These are phyloP conservation scores for Psidium guajava DNA, from an alignment of 345 rosid species.

Conservation along the genomic window DNA sequence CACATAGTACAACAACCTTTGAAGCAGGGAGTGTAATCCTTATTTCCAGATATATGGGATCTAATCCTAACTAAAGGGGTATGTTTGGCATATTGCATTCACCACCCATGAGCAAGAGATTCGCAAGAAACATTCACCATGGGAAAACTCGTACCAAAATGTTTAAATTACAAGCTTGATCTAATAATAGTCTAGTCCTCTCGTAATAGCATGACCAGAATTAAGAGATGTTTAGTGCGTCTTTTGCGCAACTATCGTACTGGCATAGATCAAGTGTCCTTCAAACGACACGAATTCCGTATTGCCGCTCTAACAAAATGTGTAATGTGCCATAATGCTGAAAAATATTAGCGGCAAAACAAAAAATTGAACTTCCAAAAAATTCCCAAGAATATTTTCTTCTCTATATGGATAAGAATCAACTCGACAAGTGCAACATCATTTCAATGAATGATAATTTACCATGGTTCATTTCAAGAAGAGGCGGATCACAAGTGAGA, in stretches of 20 bases:
- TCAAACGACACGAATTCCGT: background rate
- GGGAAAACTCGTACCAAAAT: background rate
- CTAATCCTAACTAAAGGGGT: background rate
- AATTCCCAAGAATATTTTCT: background rate
- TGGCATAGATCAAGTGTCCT: background rate
- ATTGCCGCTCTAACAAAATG: background rate
- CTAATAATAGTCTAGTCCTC: background rate
- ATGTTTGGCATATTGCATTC: background rate
- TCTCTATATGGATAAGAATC: background rate
- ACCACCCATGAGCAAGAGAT: background rate
- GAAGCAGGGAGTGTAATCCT: background rate
- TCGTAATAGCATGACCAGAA: background rate
- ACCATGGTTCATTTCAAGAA: background rate
- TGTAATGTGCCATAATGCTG: background rate
- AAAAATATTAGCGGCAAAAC: background rate
- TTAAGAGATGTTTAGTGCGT: background rate
- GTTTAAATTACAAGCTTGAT: background rate
- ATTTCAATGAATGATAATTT: background rate
- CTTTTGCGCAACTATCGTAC: background rate
- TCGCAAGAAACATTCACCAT: background rate
- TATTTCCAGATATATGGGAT: background rate
- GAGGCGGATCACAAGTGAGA: background rate
- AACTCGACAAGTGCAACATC: background rate
- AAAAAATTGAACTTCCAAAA: background rate
- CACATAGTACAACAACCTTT: background rate